A percentile compares a stretch with the other conserved stretches of the same genome.
Conservation (phyloP, 192 early-diverging fungal genomes). For the Entophlyctis luteolus region DNA sequence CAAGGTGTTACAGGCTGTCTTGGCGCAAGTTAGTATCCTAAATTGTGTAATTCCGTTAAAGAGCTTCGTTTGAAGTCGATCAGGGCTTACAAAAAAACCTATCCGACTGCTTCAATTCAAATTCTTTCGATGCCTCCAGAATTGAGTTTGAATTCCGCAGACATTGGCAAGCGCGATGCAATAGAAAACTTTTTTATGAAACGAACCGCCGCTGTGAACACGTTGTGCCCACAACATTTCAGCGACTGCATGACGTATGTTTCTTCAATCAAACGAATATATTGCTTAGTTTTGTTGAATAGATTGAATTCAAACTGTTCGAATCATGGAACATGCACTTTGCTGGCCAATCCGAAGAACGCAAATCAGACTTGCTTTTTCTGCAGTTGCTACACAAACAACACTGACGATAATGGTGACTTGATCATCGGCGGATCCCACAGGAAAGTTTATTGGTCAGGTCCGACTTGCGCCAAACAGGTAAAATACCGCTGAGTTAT, state of each 20-base stretch:
- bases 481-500: background rate
- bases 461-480: constrained; percentile 17
- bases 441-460: constrained; percentile 24
- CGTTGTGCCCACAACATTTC: constrained; percentile 9
- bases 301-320: constrained; percentile 22
- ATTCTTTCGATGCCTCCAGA: constrained; percentile 1
- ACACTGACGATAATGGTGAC: constrained; percentile 26
- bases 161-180: background rate
- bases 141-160: no score
- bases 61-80: background rate
- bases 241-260: constrained; percentile 19
- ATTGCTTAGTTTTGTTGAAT: background rate
- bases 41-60: background rate
- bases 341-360: background rate
- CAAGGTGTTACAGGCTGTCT: background rate
- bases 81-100: background rate
- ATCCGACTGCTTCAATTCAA: constrained; percentile 7
- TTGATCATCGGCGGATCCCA: constrained; percentile 20
- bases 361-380: constrained; percentile 24
- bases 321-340: constrained; percentile 16
- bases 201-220: constrained; percentile 1
- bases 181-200: background rate
- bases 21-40: background rate
- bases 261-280: background rate
- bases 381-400: constrained; percentile 29